Base-by-base conservation (phyloP, 345 rosid genomes). In the Brassica cretica region DNA sequence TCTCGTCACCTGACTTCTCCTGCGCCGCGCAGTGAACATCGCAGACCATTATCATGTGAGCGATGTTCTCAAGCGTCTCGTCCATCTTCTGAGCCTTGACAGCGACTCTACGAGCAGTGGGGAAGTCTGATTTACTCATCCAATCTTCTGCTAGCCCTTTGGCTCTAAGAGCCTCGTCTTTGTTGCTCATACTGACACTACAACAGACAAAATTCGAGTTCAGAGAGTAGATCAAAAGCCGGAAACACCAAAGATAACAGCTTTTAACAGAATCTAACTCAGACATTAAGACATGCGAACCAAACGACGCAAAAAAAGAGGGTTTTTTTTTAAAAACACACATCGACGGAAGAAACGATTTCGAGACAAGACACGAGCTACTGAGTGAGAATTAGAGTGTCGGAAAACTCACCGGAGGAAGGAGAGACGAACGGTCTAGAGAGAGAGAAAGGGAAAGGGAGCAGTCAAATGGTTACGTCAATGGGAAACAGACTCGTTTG, bases 141-240 rank as follows among this genome's bases (percentile, higher is more conserved):
- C 69, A 88, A 16, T 59, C 78, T 84, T 88, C 90, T 6, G 97
- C 99, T 44, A 90, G 41, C 5, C 19, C 85, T 81, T 82, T 93
- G 78, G 93, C 93, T 80, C 94, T 84, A 64, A 91, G 59, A 75
- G 99, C 99, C 91, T 93, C 99, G 66, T 91, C 98, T 81, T 87
- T 93, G 84, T 95, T 91, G 44, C 90, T 93, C 99, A 93, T 95
- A 29, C 18, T 74, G 64, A 24, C 19, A 1, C 49, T 41, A 6
- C 16, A 1, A 14, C 39, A 16, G 2, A 49, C 16, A 4, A 5
- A 14, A 32, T 72, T 59, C 61, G 9, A 72, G 16, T 60, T 66
- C 64, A 70, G 30, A 51, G 27, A 49, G 70, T 46, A 14, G 16
- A 56, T 27, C 44, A 41, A 29, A 18, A 19, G 30, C 27, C 0